Conservation (phyloP, 495 filamentous ascomycete genomes). For the Penicillium egyptiacum region DNA sequence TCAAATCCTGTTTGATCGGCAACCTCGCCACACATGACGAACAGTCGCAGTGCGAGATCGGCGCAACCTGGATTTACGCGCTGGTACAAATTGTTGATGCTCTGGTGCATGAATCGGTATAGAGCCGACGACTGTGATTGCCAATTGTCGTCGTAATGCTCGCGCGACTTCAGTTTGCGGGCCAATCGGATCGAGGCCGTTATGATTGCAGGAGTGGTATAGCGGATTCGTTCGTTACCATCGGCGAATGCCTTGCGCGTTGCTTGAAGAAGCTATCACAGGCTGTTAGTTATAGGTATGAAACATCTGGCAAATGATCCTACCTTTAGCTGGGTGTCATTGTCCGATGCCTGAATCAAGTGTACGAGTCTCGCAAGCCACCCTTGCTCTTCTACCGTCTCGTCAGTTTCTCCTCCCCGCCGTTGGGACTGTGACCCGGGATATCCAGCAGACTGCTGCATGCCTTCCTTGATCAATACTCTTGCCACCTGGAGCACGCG, state of each 20-base stretch:
- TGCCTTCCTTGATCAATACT: constrained; percentile 90
- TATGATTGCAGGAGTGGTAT: constrained; percentile 88
- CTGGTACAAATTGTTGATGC: constrained; percentile 83
- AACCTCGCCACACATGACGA: constrained; percentile 87
- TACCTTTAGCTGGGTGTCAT: constrained; percentile 89
- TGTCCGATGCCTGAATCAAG: constrained; percentile 75
- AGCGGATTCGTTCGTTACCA: constrained; percentile 92
- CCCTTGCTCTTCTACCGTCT: constrained; percentile 96
- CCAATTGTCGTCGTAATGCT: constrained; percentile 96
- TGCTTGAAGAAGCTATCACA: constrained; percentile 71
- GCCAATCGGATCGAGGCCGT: constrained; percentile 90
- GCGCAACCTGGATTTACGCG: constrained; percentile 78
- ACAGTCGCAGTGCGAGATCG: constrained; percentile 84
- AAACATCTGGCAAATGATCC: background rate
- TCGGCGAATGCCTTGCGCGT: constrained; percentile 85
- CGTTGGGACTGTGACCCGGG: constrained; percentile 68
- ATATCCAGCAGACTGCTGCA: constrained; percentile 79
- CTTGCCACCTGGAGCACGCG: constrained; percentile 83
- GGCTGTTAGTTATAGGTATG: constrained; percentile 26
- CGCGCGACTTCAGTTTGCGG: constrained; percentile 81
- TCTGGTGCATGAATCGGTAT: constrained; percentile 91
- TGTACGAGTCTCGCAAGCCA: constrained; percentile 92
- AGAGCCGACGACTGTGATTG: constrained; percentile 82
- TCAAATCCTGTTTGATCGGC: constrained; percentile 91
- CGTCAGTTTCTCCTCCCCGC: constrained; percentile 78